Evolutionary conservation across 352 stramenopile genomes (phyloP), one percentile per base, ranked within the genome.

Genomic region (Phytophthora chlamydospora): DNA sequence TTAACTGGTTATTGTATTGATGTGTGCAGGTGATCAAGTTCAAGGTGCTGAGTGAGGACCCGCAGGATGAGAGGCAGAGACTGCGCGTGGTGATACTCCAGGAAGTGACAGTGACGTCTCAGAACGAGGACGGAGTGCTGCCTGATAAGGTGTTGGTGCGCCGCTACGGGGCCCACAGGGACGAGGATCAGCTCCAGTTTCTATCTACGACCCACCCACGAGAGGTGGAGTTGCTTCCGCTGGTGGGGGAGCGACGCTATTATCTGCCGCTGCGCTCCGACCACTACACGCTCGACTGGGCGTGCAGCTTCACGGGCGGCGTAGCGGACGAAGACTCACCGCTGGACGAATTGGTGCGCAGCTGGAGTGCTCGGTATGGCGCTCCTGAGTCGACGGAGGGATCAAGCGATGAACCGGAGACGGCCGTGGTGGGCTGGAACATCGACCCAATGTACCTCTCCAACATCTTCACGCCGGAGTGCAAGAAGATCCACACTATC

Each of bases 181-280:
- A 8, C 0, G 29, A 24, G 5, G 44, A 68, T 2, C 57, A 73
- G 9, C 41, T 91, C 7, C 19, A 66, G 19, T 89, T 89, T 48
- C 24, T 77, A 8, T 80, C 74, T 6, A 62, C 58, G 0, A 21
- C 32, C 3, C 59, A 82, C 39, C 56, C 69, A 14, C 64, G 83
- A 44, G 78, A 89, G 46, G 71, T 80, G 29, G 65, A 57, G 7
- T 50, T 84, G 19, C 41, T 90, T 1, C 83, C 83, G 4, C 36
- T 89, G 13, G 49, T 60, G 1, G 80, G 83, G 14, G 62, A 70
- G 9, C 73, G 83, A 2, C 31, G 60, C 11, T 90, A 90, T 56
- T 92, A 92, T 36, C 41, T 89, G 13, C 72, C 80, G 10, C 53
- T 88, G 4, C 29, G 54, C 7, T 85, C 78, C 0, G 78, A 92